Evolutionary conservation across 2,329 filamentous ascomycete genomes (phyloP).

Genomic region (Colletotrichum destructivum): DNA sequence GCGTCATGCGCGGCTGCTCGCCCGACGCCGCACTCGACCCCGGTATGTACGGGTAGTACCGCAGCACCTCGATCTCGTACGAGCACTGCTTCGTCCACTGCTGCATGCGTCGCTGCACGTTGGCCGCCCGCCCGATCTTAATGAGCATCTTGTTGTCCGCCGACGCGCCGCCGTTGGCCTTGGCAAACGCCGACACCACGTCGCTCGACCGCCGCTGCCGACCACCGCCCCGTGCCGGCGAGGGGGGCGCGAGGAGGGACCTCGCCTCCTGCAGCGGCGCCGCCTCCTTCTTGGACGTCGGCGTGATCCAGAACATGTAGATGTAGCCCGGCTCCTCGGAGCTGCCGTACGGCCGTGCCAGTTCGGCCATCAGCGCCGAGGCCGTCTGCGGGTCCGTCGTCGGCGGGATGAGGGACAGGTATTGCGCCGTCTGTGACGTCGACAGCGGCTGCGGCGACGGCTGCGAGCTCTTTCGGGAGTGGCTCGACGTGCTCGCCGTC

Average conservation of each 20-base stretch:
- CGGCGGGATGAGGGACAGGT: slow-evolving; percentile 79
- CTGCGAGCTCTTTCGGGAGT: slow-evolving; percentile 50
- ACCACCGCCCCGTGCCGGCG: slow-evolving; percentile 52
- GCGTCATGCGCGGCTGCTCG: slow-evolving; percentile 77
- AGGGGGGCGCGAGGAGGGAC: slow-evolving; percentile 69
- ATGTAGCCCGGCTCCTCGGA: slow-evolving; percentile 91
- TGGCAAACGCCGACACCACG: slow-evolving; percentile 67
- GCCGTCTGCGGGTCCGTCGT: slow-evolving; percentile 77
- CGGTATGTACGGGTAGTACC: slow-evolving; percentile 89
- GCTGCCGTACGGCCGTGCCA: slow-evolving; percentile 77
- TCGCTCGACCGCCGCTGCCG: slow-evolving; percentile 67
- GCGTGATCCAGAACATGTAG: slow-evolving; percentile 98
- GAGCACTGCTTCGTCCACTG: slow-evolving; percentile 96
- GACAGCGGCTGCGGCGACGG: slow-evolving; percentile 50
- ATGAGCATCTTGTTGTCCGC: slow-evolving; percentile 74
- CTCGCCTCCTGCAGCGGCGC: slow-evolving; percentile 72
- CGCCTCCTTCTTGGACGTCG: slow-evolving; percentile 68
- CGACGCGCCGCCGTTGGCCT: slow-evolving; percentile 46
- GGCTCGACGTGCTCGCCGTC: slow-evolving; percentile 43
- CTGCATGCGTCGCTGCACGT: slow-evolving; percentile 91
- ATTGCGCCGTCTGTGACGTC: slow-evolving; percentile 57
- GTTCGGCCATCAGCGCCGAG: slow-evolving; percentile 80
- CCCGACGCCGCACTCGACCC: slow-evolving; percentile 51
- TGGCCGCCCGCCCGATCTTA: slow-evolving; percentile 79
- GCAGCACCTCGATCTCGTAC: slow-evolving; percentile 87